phyloP scores from a whole-genome alignment of 371 early-diverging fungal species.

The Chytridium lagenaria region DNA sequence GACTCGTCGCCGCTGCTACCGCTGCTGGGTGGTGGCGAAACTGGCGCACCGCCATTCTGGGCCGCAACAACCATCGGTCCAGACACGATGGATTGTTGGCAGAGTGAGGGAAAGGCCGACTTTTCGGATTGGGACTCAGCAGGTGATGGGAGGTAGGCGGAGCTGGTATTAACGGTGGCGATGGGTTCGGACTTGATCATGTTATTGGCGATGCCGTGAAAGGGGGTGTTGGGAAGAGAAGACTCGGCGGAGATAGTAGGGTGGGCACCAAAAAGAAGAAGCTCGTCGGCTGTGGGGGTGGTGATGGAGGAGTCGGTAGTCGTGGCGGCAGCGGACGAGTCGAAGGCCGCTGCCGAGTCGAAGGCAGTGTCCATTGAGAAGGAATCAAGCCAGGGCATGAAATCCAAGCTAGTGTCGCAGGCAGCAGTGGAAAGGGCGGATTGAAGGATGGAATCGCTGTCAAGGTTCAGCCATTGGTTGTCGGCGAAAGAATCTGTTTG shows the following conservation, averaged over 20 bases:
- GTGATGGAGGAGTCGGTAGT: not conserved
- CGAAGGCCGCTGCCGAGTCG: not conserved
- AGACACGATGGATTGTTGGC: not conserved
- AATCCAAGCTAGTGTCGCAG: not conserved
- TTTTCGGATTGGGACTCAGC: not conserved
- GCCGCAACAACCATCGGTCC: not conserved
- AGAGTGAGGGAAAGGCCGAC: conserved; percentile 15
- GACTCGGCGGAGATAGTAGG: no score
- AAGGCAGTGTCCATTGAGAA: not conserved
- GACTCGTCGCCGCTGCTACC: conserved; percentile 15
- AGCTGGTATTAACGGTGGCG: not conserved
- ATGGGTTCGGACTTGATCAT: conserved; percentile 1
- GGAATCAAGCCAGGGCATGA: conserved; percentile 15
- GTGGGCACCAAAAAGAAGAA: no score
- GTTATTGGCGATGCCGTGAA: not conserved
- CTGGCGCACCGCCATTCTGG: not conserved
- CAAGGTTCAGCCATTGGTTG: conserved; percentile 12
- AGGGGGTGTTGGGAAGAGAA: not conserved
- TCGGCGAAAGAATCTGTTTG: conserved; percentile 1
- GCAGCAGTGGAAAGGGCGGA: not conserved
- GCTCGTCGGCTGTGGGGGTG: not conserved
- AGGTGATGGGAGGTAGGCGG: conserved; percentile 12
- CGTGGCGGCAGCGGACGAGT: not conserved
- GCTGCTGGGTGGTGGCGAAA: conserved; percentile 8
- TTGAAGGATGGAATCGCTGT: conserved; percentile 1